Percentiles rank a stretch among this genome's conserved stretches.
Evolutionary conservation across 2,329 filamentous ascomycete genomes (phyloP).

Genomic region (Phialophora chinensis): DNA sequence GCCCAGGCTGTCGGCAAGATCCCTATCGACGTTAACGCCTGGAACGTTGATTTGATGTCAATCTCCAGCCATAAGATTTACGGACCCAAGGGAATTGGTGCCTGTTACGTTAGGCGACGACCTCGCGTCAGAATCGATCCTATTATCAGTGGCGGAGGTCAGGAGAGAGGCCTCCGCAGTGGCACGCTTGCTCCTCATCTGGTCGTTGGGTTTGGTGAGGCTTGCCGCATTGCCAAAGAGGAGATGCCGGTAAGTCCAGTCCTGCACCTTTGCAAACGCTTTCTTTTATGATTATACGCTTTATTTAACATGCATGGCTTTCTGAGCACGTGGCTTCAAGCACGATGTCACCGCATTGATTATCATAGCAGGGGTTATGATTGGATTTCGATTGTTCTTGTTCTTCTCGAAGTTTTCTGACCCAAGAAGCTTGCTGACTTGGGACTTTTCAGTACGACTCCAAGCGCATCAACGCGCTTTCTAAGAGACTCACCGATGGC

Average conservation of each 20-base stretch:
- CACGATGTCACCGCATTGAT: slow-evolving; percentile 60
- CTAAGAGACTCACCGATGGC: slow-evolving; percentile 80
- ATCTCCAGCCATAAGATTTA: slow-evolving; percentile 99
- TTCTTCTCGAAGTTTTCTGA: slow-evolving; percentile 4
- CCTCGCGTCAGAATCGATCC: slow-evolving; percentile 94
- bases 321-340: slow-evolving; percentile 72
- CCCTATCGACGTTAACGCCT: slow-evolving; percentile 91
- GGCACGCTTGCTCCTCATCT: slow-evolving; percentile 90
- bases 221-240: slow-evolving; percentile 86
- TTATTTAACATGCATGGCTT: slow-evolving; percentile 82
- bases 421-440: slow-evolving; percentile 13
- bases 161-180: slow-evolving; percentile 92
- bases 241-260: slow-evolving; percentile 79
- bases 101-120: slow-evolving; percentile 91
- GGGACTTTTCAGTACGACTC: slow-evolving; percentile 76
- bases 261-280: slow-evolving; percentile 35
- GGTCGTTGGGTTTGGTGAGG: slow-evolving; percentile 92
- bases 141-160: slow-evolving; percentile 93
- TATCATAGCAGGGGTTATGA: slow-evolving; percentile 73
- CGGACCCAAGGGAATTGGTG: slow-evolving; percentile 94
- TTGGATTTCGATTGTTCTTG: slow-evolving; percentile 21
- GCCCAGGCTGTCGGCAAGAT: slow-evolving; percentile 99
- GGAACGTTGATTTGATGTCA: slow-evolving; percentile 98
- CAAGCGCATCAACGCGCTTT: slow-evolving; percentile 80
- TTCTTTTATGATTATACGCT: slow-evolving; percentile 76